Evolutionary conservation across 169 alveolate genomes (phyloP).

Genomic region (Plasmodium gonderi): DNA sequence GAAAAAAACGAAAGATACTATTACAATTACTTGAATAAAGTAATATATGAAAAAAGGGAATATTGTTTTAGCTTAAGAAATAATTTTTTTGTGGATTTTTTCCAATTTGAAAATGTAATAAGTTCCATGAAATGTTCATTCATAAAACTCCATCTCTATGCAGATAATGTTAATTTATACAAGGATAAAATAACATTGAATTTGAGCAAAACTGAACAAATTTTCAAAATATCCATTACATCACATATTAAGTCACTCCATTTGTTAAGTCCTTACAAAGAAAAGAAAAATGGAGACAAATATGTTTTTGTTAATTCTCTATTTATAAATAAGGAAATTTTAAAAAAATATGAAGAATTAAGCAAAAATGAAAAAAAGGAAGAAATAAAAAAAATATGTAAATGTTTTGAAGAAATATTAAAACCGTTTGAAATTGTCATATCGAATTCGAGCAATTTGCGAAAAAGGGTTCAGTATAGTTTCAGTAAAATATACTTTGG

Average conservation of each 20-base stretch:
- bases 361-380: slow-evolving; percentile 7
- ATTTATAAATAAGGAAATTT: slow-evolving; percentile 35
- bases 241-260: slow-evolving; percentile 53
- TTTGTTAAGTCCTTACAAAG: slow-evolving; percentile 38
- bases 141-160: slow-evolving; percentile 22
- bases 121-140: slow-evolving; percentile 65
- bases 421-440: slow-evolving; percentile 34
- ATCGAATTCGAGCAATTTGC: slow-evolving; percentile 21
- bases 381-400: slow-evolving; percentile 13
- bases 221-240: slow-evolving; percentile 11
- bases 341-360: slow-evolving; percentile 30
- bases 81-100: slow-evolving; percentile 50
- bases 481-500: slow-evolving; percentile 9
- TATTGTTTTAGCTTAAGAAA: slow-evolving; percentile 47
- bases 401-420: slow-evolving; percentile 55
- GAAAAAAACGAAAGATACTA: slow-evolving; percentile 8
- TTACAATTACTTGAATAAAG: slow-evolving; percentile 30
- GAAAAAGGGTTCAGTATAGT: slow-evolving; percentile 27
- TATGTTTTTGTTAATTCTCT: slow-evolving; percentile 29
- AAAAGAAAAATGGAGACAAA: slow-evolving; percentile 23
- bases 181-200: slow-evolving; percentile 18
- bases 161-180: slow-evolving; percentile 54
- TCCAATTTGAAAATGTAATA: slow-evolving; percentile 14
- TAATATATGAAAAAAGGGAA: slow-evolving; percentile 53
- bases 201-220: slow-evolving; percentile 13